Conservation (phyloP, 1,284 basidiomycete genomes). For the Puccinia novopanici region DNA sequence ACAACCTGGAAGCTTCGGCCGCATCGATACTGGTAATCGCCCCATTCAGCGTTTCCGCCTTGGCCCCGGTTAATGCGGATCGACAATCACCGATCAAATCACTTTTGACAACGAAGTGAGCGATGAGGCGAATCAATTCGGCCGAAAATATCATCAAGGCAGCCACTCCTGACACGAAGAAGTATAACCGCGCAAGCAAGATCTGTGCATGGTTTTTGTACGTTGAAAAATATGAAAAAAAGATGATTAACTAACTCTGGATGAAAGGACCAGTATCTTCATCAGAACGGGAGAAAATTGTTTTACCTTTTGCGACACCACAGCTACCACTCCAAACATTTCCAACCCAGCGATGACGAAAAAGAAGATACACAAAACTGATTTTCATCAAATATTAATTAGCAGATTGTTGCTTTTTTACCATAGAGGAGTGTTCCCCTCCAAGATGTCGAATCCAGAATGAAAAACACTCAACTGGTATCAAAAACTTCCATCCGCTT, state of each 20-base stretch:
- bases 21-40: slow-evolving; percentile 37
- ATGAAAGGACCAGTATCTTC: not conserved
- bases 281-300: not conserved
- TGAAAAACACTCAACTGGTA: slow-evolving; percentile 38
- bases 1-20: slow-evolving; percentile 33
- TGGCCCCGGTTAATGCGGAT: slow-evolving; percentile 38
- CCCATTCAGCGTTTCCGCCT: slow-evolving; percentile 42
- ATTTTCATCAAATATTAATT: not conserved
- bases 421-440: too few species aligned
- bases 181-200: slow-evolving; percentile 30
- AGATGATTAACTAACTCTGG: not conserved
- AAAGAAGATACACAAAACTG: slow-evolving; percentile 46
- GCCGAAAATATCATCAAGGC: slow-evolving; percentile 43
- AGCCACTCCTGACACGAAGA: slow-evolving; percentile 38
- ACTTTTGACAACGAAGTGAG: slow-evolving; percentile 44
- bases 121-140: slow-evolving; percentile 47
- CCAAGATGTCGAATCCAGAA: not conserved
- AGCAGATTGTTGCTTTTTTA: not conserved
- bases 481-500: slow-evolving; percentile 46
- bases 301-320: slow-evolving; percentile 30
- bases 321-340: slow-evolving; percentile 36
- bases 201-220: slow-evolving; percentile 20
- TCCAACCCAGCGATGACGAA: slow-evolving; percentile 48
- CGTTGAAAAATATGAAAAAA: not conserved
- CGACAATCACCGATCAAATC: slow-evolving; percentile 39